Percentiles rank a stretch among this genome's conserved stretches.
phyloP scores from a whole-genome alignment of 306 rosid genomes.

The Medicago truncatula region DNA sequence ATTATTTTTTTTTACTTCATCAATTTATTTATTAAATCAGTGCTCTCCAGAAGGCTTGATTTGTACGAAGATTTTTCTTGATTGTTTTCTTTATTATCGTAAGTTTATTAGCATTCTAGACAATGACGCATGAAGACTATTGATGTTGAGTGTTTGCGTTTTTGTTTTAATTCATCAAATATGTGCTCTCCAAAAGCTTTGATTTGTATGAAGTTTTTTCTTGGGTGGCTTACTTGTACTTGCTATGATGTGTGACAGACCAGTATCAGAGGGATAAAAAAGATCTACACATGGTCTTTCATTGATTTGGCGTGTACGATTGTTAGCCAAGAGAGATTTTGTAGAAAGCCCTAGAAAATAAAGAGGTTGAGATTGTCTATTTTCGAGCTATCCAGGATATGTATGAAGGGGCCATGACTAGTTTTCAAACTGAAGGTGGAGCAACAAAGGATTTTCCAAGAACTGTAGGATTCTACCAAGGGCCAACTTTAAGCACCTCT shows the following conservation, averaged over 20 bases:
- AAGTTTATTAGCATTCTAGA: constrained; percentile 12
- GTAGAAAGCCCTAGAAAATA: not conserved
- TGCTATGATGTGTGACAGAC: not conserved
- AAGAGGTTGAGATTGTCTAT: not conserved
- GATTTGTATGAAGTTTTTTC: constrained; percentile 14
- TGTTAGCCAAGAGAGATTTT: not conserved
- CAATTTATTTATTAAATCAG: constrained; percentile 14
- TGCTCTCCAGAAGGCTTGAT: constrained; percentile 6
- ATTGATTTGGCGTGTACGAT: not conserved
- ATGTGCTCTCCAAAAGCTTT: constrained; percentile 10
- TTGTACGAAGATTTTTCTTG: constrained; percentile 6
- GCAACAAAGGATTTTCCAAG: not conserved
- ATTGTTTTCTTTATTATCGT: constrained; percentile 22
- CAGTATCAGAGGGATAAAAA: not conserved
- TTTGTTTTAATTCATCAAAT: constrained; percentile 17
- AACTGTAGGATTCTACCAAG: not conserved
- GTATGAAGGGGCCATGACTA: not conserved
- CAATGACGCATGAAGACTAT: not conserved
- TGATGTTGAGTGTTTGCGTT: not conserved
- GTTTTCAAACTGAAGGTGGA: not conserved
- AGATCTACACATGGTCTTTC: not conserved
- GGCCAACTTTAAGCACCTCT: not conserved
- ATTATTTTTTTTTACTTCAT: not conserved
- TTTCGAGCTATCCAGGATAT: not conserved
- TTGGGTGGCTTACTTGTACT: constrained; percentile 19